Percentiles rank a stretch among this genome's conserved stretches.
Conservation (phyloP, 1,284 basidiomycete species). For the Apiotrichum gamsii region DNA sequence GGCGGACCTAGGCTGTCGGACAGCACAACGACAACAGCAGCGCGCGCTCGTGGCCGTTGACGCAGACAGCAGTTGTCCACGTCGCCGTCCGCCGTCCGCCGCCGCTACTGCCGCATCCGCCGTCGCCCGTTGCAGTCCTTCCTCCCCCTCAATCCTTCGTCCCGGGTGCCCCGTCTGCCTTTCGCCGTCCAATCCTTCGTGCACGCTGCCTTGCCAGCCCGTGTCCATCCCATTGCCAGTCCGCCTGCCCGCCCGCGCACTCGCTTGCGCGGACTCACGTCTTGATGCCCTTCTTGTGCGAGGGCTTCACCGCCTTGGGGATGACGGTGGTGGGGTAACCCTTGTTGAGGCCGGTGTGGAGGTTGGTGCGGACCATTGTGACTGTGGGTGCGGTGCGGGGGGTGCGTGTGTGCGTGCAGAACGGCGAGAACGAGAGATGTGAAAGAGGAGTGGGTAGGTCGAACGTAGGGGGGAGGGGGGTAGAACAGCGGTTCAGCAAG, state of each 20-base stretch:
- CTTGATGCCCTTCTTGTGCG: conserved; percentile 85
- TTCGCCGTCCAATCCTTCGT: background rate
- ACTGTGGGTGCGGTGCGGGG: too few species aligned
- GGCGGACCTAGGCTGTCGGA: too few species aligned
- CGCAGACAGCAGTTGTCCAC: too few species aligned
- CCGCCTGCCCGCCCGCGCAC: background rate
- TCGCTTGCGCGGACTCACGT: conserved; percentile 32
- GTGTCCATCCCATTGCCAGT: background rate
- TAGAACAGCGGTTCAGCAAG: background rate
- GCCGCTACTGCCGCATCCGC: too few species aligned
- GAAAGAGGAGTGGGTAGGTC: background rate
- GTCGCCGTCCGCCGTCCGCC: too few species aligned
- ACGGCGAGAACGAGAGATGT: background rate
- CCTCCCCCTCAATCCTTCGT: background rate
- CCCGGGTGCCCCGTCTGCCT: background rate
- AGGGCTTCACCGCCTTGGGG: conserved; percentile 69
- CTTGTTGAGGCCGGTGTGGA: conserved; percentile 84
- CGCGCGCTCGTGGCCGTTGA: too few species aligned
- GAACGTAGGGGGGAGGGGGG: background rate
- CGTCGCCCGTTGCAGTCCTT: too few species aligned
- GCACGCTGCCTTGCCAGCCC: too few species aligned
- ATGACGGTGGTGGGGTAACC: conserved; percentile 89
- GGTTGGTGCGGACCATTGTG: conserved; percentile 55
- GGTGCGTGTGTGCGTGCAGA: conserved; percentile 1
- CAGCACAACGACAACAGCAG: too few species aligned